Base-by-base conservation (phyloP, 768 basidiomycete genomes). In the Tulasnella sp. region DNA sequence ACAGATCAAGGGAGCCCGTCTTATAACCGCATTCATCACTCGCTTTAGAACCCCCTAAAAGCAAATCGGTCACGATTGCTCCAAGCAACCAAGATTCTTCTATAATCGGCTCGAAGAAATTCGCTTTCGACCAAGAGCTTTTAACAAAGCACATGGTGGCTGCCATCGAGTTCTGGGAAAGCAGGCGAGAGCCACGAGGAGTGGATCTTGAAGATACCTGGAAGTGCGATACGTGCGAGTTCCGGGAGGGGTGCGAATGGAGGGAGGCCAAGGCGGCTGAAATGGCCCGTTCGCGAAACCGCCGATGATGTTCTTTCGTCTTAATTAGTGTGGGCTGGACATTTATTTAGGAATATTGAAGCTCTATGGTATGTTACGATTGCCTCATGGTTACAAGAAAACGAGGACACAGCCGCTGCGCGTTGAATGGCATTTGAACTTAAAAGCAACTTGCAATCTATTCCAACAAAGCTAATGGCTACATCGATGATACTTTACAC, bases 201-300 rank as follows among this genome's bases (percentile, higher is more conserved):
- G 85, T 86, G 19, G 81, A 72, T 2, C 56, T 85, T 16, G 81
- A 83, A 58, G 82, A 86, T 68, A 82, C 84, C 24, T 86, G 85
- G 72, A 76, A 81, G 58, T 81, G 76, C 81, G 84, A 82, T 24
- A 84, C 84, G 83, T 86, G 85, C 75, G 85, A 85, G 80, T 86
- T 85, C 80, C 84, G 85, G 77, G 83, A 85, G 10, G 84, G 83
- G 7, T 86, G 85, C 79, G 85, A 86, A 80, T 86, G 85, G 85
- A 81, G 85, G 83, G 80, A 80, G 34, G 80, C 84, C 71, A 79
- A 80, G 52, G 80, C 80, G 7, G 39, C 34, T 34, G 74, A 40
- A 36, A 40, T 48, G 44, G 14, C n/a, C 14, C 62, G 27, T 12
- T 34, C 62, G 34, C 62, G 62, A 68, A 27, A 27, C 27, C 14